Evolutionary conservation across 2,329 filamentous ascomycete genomes (phyloP).

Genomic region (Didymellaceae sp.): DNA sequence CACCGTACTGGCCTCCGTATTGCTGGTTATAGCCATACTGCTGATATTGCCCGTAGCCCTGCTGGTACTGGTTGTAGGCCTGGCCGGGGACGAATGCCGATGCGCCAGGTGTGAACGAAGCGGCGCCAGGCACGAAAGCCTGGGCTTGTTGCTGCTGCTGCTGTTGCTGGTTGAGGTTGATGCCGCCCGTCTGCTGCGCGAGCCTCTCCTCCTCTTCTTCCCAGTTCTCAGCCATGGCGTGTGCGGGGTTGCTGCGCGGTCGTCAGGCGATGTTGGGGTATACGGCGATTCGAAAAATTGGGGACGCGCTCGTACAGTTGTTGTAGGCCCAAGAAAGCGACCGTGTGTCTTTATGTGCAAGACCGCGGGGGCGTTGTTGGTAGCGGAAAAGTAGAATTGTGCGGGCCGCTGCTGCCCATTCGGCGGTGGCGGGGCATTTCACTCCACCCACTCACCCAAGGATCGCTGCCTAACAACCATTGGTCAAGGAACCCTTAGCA

Average conservation of each 20-base stretch:
- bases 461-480: slow-evolving; percentile 32
- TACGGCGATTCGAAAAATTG: slow-evolving; percentile 25
- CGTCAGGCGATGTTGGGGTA: slow-evolving; percentile 9
- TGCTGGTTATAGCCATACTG: slow-evolving; percentile 55
- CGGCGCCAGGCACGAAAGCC: slow-evolving; percentile 69
- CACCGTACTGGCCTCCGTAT: slow-evolving; percentile 67
- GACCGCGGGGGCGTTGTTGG: slow-evolving; percentile 14
- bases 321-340: slow-evolving; percentile 2
- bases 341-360: slow-evolving; percentile 5
- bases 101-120: slow-evolving; percentile 76
- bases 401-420: slow-evolving; percentile 15
- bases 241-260: slow-evolving; percentile 24
- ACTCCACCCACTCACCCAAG: slow-evolving; percentile 14
- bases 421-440: slow-evolving; percentile 15
- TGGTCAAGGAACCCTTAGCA: slow-evolving; percentile 25
- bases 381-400: slow-evolving; percentile 19
- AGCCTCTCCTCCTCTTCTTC: slow-evolving; percentile 91
- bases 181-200: slow-evolving; percentile 65
- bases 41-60: slow-evolving; percentile 41
- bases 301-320: slow-evolving; percentile 31
- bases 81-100: slow-evolving; percentile 76
- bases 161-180: slow-evolving; percentile 35
- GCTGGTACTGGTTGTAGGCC: slow-evolving; percentile 58
- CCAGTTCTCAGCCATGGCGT: slow-evolving; percentile 82
- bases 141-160: slow-evolving; percentile 29